Base-by-base conservation (phyloP, 2,329 filamentous ascomycete species). In the Eutypella sp. region DNA sequence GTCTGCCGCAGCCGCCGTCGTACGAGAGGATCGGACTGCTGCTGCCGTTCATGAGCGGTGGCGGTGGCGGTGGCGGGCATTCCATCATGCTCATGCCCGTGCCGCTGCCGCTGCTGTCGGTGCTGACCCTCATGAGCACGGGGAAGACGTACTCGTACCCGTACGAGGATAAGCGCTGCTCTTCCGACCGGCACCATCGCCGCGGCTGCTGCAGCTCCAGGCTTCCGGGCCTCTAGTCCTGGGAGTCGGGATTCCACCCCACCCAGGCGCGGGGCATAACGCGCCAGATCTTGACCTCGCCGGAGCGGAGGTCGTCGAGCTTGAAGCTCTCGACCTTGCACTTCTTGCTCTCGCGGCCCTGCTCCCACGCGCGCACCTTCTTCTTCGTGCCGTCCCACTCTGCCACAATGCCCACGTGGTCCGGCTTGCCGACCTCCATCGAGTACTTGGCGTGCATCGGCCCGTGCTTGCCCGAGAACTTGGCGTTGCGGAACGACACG, bases 371-470 rank as follows among this genome's bases (percentile, higher is more conserved):
- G 23, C 91, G 75, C 22, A 99, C 85, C 76, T 97, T 96, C 78
- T 96, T 96, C 79, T 96, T 96, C 34, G 89, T 95, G 3, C 93
- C 93, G 65, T 99, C 93, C 93, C 93, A 99, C 65, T 99, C 93
- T 9, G 89, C 81, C 4, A 99, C 92, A 2, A 99, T 73, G 2
- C 81, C 93, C 0, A 97, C 92, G 60, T 99, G 93, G 52, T 92
- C 89, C 4, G 81, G 81, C 63, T 89, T 93, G 53, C 90, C 91
- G 1, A 96, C 88, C 56, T 99, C 93, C 43, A 82, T 73, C 41
- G 77, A 84, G 66, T 99, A 99, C 66, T 96, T 97, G 54, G 88
- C 86, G 63, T 97, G 91, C 87, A 99, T 91, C 4, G 90, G 80
- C 1, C 93, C 93, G 56, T 92, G 89, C 67, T 96, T 95, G 48